Conservation (phyloP, 78 protist species). For the Dictyostelium purpureum region DNA sequence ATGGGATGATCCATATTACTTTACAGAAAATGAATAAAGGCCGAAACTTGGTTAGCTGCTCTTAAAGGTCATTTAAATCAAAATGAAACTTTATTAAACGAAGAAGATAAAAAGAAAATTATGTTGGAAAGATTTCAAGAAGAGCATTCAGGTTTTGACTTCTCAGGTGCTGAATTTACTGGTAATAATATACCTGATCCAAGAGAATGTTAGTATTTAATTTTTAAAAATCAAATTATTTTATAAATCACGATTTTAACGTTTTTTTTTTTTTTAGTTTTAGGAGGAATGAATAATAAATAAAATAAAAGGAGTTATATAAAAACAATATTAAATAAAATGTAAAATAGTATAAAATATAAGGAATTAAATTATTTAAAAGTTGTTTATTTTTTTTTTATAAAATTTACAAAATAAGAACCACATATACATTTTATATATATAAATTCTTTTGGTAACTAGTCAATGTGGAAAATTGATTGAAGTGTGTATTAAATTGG, state of each 20-base stretch:
- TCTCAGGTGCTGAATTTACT: slow-evolving; percentile 63
- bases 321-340: not conserved
- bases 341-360: not conserved
- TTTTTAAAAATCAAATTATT: not conserved
- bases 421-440: no score
- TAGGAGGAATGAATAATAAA: not conserved
- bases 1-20: slow-evolving; percentile 57
- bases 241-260: no score
- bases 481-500: not conserved
- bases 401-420: no score
- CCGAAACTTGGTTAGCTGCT: slow-evolving; percentile 75
- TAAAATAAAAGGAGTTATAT: no score
- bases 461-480: no score
- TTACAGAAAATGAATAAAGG: slow-evolving; percentile 70
- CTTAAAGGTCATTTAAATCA: slow-evolving; percentile 52
- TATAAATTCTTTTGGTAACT: no score
- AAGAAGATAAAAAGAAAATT: slow-evolving; percentile 60
- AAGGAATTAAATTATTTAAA: no score
- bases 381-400: no score
- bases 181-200: slow-evolving; percentile 34
- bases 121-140: slow-evolving; percentile 82
- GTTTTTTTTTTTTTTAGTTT: not conserved
- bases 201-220: not conserved
- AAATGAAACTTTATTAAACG: slow-evolving; percentile 12
- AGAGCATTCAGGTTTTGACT: slow-evolving; percentile 75